A percentile compares a stretch with the other conserved stretches of the same genome.
These are phyloP conservation scores for Fusarium nodosum DNA, from an alignment of 2,329 filamentous ascomycete genomes.

Conservation along the genomic window DNA sequence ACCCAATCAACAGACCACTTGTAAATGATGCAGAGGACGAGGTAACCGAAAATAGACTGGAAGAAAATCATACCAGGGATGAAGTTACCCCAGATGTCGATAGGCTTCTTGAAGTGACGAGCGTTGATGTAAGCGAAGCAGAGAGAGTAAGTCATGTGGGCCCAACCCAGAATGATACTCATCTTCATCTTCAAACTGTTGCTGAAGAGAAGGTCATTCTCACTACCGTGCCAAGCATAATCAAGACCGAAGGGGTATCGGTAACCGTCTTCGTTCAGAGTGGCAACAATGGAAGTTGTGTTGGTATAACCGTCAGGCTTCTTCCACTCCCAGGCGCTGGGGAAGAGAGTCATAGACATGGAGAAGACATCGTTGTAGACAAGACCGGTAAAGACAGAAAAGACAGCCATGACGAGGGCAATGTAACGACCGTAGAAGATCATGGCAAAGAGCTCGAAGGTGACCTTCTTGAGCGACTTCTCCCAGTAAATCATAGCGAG, in stretches of 20 bases:
- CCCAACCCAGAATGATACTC: slow-evolving; percentile 96
- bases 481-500: slow-evolving; percentile 97
- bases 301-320: slow-evolving; percentile 76
- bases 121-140: slow-evolving; percentile 94
- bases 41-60: slow-evolving; percentile 97
- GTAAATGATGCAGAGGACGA: slow-evolving; percentile 93
- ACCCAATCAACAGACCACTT: slow-evolving; percentile 96
- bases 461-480: slow-evolving; percentile 90
- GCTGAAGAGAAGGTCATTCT: slow-evolving; percentile 94
- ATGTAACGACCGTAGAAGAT: slow-evolving; percentile 99
- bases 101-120: slow-evolving; percentile 91
- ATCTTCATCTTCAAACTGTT: slow-evolving; percentile 99
- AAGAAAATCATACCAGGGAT: slow-evolving; percentile 99
- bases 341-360: slow-evolving; percentile 88
- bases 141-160: slow-evolving; percentile 98
- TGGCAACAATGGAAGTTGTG: slow-evolving; percentile 74
- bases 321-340: slow-evolving; percentile 88
- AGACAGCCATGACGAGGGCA: slow-evolving; percentile 96
- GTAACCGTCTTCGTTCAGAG: slow-evolving; percentile 77
- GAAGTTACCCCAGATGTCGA: slow-evolving; percentile 98
- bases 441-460: slow-evolving; percentile 96
- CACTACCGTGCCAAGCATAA: slow-evolving; percentile 95
- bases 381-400: slow-evolving; percentile 96
- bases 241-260: slow-evolving; percentile 97
- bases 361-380: slow-evolving; percentile 99